phyloP scores from a whole-genome alignment of 768 basidiomycete genomes.

The Tricholomella constricta region DNA sequence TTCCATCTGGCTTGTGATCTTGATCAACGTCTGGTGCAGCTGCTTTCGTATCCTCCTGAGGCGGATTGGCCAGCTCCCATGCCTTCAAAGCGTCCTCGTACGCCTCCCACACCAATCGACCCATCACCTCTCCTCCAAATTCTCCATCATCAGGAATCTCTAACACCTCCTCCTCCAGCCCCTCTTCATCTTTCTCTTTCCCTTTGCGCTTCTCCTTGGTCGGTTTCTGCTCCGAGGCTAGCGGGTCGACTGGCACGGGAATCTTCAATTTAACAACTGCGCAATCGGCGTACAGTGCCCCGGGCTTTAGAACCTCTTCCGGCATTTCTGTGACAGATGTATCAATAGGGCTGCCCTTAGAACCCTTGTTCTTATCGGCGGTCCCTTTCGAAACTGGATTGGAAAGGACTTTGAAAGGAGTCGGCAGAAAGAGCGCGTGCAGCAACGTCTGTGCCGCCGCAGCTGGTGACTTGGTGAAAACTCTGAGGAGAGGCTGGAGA shows the following conservation, averaged over 20 bases:
- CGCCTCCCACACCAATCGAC: slow-evolving; percentile 74
- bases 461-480: slow-evolving; percentile 69
- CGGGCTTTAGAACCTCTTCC: slow-evolving; percentile 75
- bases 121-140: slow-evolving; percentile 67
- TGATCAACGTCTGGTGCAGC: slow-evolving; percentile 16
- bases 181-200: slow-evolving; percentile 21
- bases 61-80: slow-evolving; percentile 57
- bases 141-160: slow-evolving; percentile 64
- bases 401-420: slow-evolving; percentile 64
- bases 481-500: slow-evolving; percentile 63
- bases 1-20: not conserved
- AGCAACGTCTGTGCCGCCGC: slow-evolving; percentile 75
- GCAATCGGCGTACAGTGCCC: slow-evolving; percentile 77
- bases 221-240: slow-evolving; percentile 22
- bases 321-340: slow-evolving; percentile 28
- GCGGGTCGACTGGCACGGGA: slow-evolving; percentile 20
- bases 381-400: slow-evolving; percentile 20
- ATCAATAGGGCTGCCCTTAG: slow-evolving; percentile 15
- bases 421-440: slow-evolving; percentile 81
- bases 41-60: slow-evolving; percentile 8
- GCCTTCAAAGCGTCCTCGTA: slow-evolving; percentile 66
- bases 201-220: slow-evolving; percentile 27
- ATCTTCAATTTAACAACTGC: slow-evolving; percentile 57
- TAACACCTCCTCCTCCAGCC: slow-evolving; percentile 34
- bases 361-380: not conserved